phyloP scores from a whole-genome alignment of 345 rosid species.

The Acer yangbiense region DNA sequence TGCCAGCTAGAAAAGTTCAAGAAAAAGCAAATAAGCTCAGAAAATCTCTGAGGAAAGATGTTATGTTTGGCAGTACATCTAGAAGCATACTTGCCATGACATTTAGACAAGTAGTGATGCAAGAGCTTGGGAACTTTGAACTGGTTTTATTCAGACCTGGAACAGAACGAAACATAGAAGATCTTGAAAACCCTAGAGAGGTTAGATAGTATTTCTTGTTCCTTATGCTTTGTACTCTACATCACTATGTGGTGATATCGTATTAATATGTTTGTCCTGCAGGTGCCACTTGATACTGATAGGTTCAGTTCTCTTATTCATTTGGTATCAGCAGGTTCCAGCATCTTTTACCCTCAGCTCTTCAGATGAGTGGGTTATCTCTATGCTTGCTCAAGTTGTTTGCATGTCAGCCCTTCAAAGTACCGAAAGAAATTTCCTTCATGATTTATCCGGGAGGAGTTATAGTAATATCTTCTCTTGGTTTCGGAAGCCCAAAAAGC shows the following conservation, averaged over 20 bases:
- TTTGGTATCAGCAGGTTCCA: constrained; percentile 73
- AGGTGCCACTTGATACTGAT: constrained; percentile 57
- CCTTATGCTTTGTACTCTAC: background rate
- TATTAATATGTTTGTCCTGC: constrained; percentile 42
- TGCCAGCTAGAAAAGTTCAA: constrained; percentile 76
- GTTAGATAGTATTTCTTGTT: constrained; percentile 36
- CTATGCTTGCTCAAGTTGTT: constrained; percentile 76
- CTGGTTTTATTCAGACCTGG: constrained; percentile 71
- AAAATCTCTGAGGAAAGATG: constrained; percentile 46
- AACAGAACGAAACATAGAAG: constrained; percentile 63
- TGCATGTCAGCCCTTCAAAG: constrained; percentile 62
- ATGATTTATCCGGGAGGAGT: constrained; percentile 36
- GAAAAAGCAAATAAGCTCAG: constrained; percentile 64
- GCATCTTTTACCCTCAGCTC: constrained; percentile 61
- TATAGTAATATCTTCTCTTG: constrained; percentile 40
- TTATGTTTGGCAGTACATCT: constrained; percentile 43
- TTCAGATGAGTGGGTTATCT: constrained; percentile 57
- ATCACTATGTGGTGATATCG: constrained; percentile 28
- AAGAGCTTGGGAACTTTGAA: constrained; percentile 78
- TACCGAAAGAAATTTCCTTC: constrained; percentile 57
- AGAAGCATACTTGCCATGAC: constrained; percentile 85
- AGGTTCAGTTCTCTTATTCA: constrained; percentile 61
- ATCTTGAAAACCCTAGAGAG: constrained; percentile 76
- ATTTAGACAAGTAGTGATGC: constrained; percentile 80
- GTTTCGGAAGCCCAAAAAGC: constrained; percentile 44